phyloP scores from a whole-genome alignment of 1,139 yeast species.

The Hemisphaericaspora lyxosophila region DNA sequence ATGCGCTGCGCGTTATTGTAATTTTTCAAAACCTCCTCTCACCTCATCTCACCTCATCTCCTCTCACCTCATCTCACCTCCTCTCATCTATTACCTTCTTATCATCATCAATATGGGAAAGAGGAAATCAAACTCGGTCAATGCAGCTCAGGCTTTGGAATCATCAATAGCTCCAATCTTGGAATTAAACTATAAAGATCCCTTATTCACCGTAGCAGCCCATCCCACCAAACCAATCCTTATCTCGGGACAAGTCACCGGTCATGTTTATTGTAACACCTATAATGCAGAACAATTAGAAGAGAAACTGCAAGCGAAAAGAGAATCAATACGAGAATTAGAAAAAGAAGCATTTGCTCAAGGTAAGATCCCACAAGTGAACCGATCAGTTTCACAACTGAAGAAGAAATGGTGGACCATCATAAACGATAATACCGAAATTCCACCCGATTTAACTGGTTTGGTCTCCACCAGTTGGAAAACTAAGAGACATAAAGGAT shows the following conservation, averaged over 20 bases:
- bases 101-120: slow-evolving; percentile 24
- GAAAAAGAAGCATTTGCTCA: slow-evolving; percentile 28
- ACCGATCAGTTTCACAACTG: slow-evolving; percentile 38
- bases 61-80: slow-evolving; percentile 5
- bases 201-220: slow-evolving; percentile 74
- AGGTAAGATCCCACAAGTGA: slow-evolving; percentile 28
- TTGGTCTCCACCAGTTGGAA: slow-evolving; percentile 57
- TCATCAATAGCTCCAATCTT: slow-evolving; percentile 50
- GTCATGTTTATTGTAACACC: slow-evolving; percentile 60
- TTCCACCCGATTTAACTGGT: slow-evolving; percentile 31
- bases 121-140: slow-evolving; percentile 31
- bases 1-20: no score
- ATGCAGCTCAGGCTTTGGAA: slow-evolving; percentile 34
- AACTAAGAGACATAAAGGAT: slow-evolving; percentile 87
- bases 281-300: slow-evolving; percentile 53
- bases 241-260: slow-evolving; percentile 75
- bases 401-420: slow-evolving; percentile 52
- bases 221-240: slow-evolving; percentile 73
- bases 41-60: neutral
- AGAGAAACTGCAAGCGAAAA: slow-evolving; percentile 23
- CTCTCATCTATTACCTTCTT: neutral
- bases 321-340: slow-evolving; percentile 20
- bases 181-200: slow-evolving; percentile 54
- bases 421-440: slow-evolving; percentile 33
- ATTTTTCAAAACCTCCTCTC: no score